Percentiles rank a stretch among this genome's conserved stretches.
Evolutionary conservation across 2,329 filamentous ascomycete genomes (phyloP).

Genomic region (Mariannaea elegans): DNA sequence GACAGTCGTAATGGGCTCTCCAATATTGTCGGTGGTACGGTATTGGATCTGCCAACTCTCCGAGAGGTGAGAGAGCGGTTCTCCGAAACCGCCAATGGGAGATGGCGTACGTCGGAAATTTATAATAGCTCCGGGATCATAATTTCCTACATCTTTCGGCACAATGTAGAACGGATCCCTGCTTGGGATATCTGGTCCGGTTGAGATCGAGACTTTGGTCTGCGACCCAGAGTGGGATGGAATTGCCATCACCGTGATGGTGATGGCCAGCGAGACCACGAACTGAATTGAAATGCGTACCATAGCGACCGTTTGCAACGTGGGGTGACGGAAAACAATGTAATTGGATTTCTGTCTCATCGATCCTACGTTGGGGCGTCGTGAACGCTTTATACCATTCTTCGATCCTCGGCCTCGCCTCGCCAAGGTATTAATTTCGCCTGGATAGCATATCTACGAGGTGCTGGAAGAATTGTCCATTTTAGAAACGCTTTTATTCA

Average conservation of each 20-base stretch:
- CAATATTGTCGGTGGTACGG: conserved; percentile 48
- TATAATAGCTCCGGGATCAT: conserved; percentile 34
- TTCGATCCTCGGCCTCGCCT: no score
- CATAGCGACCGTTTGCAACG: not conserved
- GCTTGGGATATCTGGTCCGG: conserved; percentile 20
- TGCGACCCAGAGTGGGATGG: not conserved
- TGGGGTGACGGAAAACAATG: not conserved
- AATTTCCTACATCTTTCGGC: conserved; percentile 23
- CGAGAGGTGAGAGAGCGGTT: conserved; percentile 27
- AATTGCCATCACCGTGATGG: not conserved
- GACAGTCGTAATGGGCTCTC: conserved; percentile 48
- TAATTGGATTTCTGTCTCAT: no score
- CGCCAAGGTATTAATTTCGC: no score
- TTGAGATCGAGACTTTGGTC: not conserved
- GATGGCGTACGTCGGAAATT: conserved; percentile 29
- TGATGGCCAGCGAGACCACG: conserved; percentile 6
- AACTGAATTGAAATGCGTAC: not conserved
- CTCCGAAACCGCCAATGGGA: conserved; percentile 32
- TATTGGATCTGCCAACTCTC: conserved; percentile 48
- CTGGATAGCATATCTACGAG: no score
- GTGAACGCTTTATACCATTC: no score
- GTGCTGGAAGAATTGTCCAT: no score
- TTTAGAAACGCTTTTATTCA: no score
- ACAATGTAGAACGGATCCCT: conserved; percentile 38
- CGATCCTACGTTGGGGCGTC: not conserved